Evolutionary conservation across 1,284 basidiomycete genomes (phyloP).

Genomic region (Sanguinoderma infundibulare): DNA sequence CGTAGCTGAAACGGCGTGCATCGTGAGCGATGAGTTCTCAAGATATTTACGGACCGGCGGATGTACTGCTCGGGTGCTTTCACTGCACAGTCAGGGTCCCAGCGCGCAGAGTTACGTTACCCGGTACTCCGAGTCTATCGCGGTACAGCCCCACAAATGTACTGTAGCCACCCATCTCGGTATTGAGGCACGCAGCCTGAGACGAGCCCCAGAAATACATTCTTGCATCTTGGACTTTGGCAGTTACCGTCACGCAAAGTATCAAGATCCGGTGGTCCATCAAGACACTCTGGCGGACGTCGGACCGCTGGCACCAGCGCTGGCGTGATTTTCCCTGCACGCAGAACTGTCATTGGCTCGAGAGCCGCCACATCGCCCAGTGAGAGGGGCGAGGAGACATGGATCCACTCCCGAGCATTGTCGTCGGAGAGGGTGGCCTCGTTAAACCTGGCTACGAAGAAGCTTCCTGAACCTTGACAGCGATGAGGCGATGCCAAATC

Average conservation of each 20-base stretch:
- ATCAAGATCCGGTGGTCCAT: background rate
- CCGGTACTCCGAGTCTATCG: too few species aligned
- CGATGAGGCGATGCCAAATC: background rate
- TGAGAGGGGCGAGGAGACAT: too few species aligned
- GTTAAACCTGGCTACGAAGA: too few species aligned
- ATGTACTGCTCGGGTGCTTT: background rate
- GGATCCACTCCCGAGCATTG: too few species aligned
- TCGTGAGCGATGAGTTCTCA: background rate
- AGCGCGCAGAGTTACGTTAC: background rate
- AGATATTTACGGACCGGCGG: background rate
- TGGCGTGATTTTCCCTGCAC: too few species aligned
- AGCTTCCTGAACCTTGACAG: too few species aligned
- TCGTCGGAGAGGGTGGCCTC: too few species aligned
- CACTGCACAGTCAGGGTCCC: background rate
- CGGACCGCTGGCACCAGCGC: background rate
- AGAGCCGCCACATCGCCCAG: too few species aligned
- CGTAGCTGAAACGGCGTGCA: background rate
- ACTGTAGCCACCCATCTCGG: background rate
- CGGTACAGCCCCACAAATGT: background rate
- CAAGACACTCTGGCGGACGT: background rate
- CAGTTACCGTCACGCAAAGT: background rate
- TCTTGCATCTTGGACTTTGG: background rate
- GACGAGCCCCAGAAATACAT: background rate
- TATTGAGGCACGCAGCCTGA: background rate
- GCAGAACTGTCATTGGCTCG: too few species aligned